Percentiles rank a stretch among this genome's conserved stretches.
Evolutionary conservation across 2,329 filamentous ascomycete species (phyloP).

Genomic region (Ambrosiella xylebori): DNA sequence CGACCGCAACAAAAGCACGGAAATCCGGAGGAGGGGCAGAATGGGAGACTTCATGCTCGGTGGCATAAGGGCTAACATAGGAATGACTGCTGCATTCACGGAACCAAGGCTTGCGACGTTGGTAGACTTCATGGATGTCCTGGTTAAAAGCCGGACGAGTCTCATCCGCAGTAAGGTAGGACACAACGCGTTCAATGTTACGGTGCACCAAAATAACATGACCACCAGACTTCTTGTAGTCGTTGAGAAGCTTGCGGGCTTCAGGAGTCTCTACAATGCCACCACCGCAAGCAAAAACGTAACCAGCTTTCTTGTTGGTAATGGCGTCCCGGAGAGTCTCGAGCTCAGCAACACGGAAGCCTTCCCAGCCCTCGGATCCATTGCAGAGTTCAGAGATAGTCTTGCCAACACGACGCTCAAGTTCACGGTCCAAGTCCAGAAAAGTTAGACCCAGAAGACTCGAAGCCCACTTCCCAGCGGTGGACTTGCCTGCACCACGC

Average conservation of each 20-base stretch:
- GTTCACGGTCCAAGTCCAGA: conserved; percentile 72
- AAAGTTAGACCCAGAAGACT: conserved; percentile 59
- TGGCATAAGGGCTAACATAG: conserved; percentile 56
- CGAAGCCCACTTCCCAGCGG: conserved; percentile 72
- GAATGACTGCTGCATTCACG: conserved; percentile 85
- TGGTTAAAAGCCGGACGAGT: conserved; percentile 82
- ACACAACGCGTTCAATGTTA: conserved; percentile 72
- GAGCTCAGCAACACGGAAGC: conserved; percentile 67
- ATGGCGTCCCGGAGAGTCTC: conserved; percentile 56
- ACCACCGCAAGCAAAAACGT: conserved; percentile 86
- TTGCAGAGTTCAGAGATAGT: conserved; percentile 78
- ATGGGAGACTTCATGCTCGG: conserved; percentile 7
- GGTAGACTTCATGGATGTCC: conserved; percentile 81
- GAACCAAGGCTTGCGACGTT: conserved; percentile 77
- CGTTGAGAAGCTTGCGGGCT: conserved; percentile 56
- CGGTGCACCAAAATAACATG: conserved; percentile 77
- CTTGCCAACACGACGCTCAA: conserved; percentile 57
- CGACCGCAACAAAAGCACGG: conserved; percentile 18
- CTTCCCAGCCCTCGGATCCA: conserved; percentile 59
- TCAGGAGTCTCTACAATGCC: conserved; percentile 77
- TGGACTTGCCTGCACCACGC: conserved; percentile 94
- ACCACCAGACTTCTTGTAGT: conserved; percentile 60
- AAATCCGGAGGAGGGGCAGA: conserved; percentile 12
- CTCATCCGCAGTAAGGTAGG: conserved; percentile 77
- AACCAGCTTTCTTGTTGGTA: conserved; percentile 52